Base-by-base conservation (phyloP, 768 basidiomycete species). In the Xerocomus potaroensis region DNA sequence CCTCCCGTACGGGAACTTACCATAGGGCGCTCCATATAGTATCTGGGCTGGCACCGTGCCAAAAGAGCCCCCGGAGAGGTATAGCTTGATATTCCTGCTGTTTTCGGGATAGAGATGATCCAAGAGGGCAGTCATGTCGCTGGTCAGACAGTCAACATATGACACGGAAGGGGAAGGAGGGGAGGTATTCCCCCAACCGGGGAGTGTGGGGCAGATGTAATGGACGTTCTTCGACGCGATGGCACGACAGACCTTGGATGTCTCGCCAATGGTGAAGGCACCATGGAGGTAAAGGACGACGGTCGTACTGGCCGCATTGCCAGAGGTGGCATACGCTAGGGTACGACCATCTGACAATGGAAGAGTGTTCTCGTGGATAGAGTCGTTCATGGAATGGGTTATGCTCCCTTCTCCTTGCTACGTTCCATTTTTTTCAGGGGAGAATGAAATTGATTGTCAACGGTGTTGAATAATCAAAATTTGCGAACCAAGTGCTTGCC, bases 151-250 rank as follows among this genome's bases (percentile, higher is more conserved):
- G 19, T 69, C 61, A 40, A 72, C 58, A 54, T 75, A 81, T 2
- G 71, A 55, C 0, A 59, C 47, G 8, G 60, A 47, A 8, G 64
- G 49, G 4, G 57, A 58, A 5, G 71, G 59, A 1, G 75, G 70
- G 0, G 78, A 76, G 5, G 80, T 74, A 36, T 68, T 68, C 3
- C 80, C 80, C 79, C 80, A 81, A 2, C 78, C 80, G 18, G 78
- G 75, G 26, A 82, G 72, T 9, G 80, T 76, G 3, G 79, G 79
- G 10, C 72, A 67, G 32, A 82, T 57, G 41, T 65, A 64, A 54
- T 77, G 79, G 4, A 76, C 60, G 35, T 69, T 56, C 51, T 68
- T 73, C 14, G 72, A 65, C 9, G 66, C 27, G 46, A 78, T 54
- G 23, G 61, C 53, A 12, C 59, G 66, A 3, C 72, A 67, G 8